Evolutionary conservation across 768 basidiomycete genomes (phyloP), one percentile per base, ranked within the genome.

Genomic region (Neoboletus brunneissimus): DNA sequence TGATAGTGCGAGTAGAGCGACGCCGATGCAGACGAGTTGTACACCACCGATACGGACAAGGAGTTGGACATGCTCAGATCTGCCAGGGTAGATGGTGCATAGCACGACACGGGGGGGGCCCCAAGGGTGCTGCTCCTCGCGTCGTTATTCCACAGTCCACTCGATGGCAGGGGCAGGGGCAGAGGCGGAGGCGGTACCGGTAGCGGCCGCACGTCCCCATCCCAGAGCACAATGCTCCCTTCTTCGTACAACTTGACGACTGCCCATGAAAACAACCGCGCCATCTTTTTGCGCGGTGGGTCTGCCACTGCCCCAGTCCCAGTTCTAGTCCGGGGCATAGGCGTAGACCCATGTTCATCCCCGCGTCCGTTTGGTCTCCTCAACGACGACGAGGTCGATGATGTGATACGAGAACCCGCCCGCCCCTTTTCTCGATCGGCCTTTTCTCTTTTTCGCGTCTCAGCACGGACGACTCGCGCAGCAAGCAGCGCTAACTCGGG

Each of bases 171-270:
- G 11, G 25, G 56, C 0, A n/a, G 18, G 29, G 31, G 13, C 13
- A 27, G 20, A 29, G 29, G 25, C 8, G 49, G n/a, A 13, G 65
- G 64, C 2, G 55, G 67, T 37, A 31, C 55, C 0, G 72, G 72
- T 51, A 71, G 68, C 2, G 75, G 66, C 11, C 77, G 75, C 15
- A 75, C 73, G 4, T 85, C 82, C 0, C 88, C 87, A 55, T 88
- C 85, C 84, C 87, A 89, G 4, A 88, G 69, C 1, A 90, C 76
- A 55, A 91, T 83, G 53, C 80, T 82, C n/a, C 90, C 91, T 55
- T 91, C 89, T 53, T 82, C 77, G 48, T 84, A 75, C 22, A 91
- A 72, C 65, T 85, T 80, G 20, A 82, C 74, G 51, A 91, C 75
- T 0, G 86, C 85, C 76, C 80, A 83, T 20, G 74, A 70, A 70